A percentile compares a stretch with the other conserved stretches of the same genome.
Conservation (phyloP, 805 yeast genomes). For the Yarrowia keelungensis region DNA sequence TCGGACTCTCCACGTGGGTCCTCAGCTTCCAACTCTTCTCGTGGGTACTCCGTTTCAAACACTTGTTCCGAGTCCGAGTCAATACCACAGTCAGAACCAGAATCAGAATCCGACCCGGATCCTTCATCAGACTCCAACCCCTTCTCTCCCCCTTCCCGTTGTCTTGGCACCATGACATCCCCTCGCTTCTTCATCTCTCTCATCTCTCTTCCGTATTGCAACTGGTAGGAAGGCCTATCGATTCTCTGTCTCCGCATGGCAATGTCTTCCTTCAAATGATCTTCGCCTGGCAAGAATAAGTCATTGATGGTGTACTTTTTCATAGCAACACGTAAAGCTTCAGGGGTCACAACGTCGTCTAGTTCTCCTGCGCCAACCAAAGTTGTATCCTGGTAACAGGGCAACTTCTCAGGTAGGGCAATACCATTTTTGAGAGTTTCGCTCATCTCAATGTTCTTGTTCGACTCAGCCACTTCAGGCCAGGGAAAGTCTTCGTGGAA, state of each 20-base stretch:
- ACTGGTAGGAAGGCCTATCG: too few relatives aligned
- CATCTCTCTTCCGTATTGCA: background rate
- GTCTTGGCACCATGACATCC: too few relatives aligned
- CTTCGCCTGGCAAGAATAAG: background rate
- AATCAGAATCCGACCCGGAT: too few relatives aligned
- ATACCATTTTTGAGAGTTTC: background rate
- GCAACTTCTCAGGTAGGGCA: background rate
- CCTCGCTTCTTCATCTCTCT: background rate
- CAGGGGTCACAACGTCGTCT: background rate
- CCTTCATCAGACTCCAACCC: too few relatives aligned
- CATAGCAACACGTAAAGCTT: background rate
- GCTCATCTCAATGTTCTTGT: background rate
- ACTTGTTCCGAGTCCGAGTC: too few relatives aligned
- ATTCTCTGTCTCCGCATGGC: background rate
- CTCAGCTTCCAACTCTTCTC: too few relatives aligned
- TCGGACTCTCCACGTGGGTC: too few relatives aligned
- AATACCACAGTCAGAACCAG: too few relatives aligned
- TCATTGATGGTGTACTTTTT: background rate
- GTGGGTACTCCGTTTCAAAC: too few relatives aligned
- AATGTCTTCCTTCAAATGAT: background rate
- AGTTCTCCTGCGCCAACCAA: background rate
- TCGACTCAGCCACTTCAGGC: background rate
- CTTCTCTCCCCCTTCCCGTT: too few relatives aligned
- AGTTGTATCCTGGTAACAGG: background rate
- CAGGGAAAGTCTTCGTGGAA: background rate